Evolutionary conservation across 2,329 filamentous ascomycete species (phyloP).

Genomic region (Nothophaeocryptopus gaeumannii): DNA sequence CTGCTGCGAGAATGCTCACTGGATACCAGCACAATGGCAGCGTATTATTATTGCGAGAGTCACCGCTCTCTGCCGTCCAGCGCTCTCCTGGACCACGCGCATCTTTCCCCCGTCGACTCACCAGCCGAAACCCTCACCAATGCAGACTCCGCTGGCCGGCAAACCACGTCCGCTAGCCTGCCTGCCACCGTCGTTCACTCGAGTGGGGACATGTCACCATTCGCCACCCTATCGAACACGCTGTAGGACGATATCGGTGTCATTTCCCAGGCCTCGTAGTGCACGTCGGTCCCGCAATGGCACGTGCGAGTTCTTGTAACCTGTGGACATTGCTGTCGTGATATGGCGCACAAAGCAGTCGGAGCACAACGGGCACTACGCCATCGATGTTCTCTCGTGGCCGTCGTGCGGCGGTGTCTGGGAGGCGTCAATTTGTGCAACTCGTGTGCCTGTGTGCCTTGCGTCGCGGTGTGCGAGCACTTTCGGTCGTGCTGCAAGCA

Average conservation of each 20-base stretch:
- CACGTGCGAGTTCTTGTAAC: constrained; percentile 20
- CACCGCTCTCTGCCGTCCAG: neutral
- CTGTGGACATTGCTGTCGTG: constrained; percentile 14
- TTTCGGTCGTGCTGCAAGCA: constrained; percentile 23
- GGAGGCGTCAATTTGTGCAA: constrained; percentile 13
- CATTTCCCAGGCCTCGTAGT: constrained; percentile 4
- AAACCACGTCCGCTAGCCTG: constrained; percentile 8
- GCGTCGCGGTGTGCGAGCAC: constrained; percentile 27
- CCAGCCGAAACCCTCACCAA: too few relatives aligned
- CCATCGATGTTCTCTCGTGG: constrained; percentile 24
- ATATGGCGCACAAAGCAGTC: constrained; percentile 9
- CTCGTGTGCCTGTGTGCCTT: constrained; percentile 18
- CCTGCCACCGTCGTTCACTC: constrained; percentile 8
- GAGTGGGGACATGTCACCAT: constrained; percentile 8
- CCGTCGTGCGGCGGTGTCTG: constrained; percentile 22
- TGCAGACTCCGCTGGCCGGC: constrained; percentile 8
- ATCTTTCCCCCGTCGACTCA: too few relatives aligned
- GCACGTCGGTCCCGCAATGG: constrained; percentile 10
- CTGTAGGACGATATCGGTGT: constrained; percentile 7
- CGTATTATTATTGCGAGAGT: constrained; percentile 12
- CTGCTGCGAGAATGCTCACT: constrained; percentile 8
- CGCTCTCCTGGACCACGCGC: too few relatives aligned
- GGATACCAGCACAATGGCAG: constrained; percentile 22
- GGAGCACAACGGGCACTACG: constrained; percentile 10
- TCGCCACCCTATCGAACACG: constrained; percentile 8